These are phyloP conservation scores for Sarocladiaceae sp. DNA, from an alignment of 2,329 filamentous ascomycete genomes.

Conservation along the genomic window DNA sequence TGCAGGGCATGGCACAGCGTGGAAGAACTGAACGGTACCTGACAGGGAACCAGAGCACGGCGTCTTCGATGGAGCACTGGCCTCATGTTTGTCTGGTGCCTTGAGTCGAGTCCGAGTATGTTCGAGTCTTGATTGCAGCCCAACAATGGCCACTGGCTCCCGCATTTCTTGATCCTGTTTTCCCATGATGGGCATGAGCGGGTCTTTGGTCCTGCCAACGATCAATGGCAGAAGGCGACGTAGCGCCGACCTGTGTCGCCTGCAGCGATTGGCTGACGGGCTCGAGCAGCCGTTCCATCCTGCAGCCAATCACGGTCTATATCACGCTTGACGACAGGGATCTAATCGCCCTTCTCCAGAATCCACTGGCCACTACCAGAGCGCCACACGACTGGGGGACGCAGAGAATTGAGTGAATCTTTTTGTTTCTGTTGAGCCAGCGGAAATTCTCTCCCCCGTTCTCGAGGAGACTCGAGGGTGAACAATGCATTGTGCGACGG, in stretches of 20 bases:
- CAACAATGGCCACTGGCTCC: neutral
- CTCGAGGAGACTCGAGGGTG: neutral
- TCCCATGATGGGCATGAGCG: constrained; percentile 17
- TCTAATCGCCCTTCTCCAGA: constrained; percentile 25
- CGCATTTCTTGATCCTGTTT: constrained; percentile 7
- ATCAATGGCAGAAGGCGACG: constrained; percentile 27
- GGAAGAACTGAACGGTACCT: neutral
- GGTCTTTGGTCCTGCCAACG: constrained; percentile 17
- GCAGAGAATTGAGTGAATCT: neutral
- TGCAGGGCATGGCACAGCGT: neutral
- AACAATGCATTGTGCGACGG: constrained; percentile 3
- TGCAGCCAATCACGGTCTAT: neutral
- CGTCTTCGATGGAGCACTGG: neutral
- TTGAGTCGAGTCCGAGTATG: neutral
- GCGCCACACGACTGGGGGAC: constrained; percentile 1
- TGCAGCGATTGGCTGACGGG: constrained; percentile 29
- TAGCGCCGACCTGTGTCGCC: constrained; percentile 29
- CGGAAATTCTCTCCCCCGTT: neutral
- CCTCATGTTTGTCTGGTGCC: neutral
- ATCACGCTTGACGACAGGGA: constrained; percentile 30
- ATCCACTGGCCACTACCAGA: constrained; percentile 4
- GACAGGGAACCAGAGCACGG: constrained; percentile 6
- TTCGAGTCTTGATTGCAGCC: neutral
- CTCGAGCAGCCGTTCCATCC: neutral
- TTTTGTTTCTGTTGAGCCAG: neutral